phyloP scores from a whole-genome alignment of 345 rosid genomes.

The Atalantia buxifolia region DNA sequence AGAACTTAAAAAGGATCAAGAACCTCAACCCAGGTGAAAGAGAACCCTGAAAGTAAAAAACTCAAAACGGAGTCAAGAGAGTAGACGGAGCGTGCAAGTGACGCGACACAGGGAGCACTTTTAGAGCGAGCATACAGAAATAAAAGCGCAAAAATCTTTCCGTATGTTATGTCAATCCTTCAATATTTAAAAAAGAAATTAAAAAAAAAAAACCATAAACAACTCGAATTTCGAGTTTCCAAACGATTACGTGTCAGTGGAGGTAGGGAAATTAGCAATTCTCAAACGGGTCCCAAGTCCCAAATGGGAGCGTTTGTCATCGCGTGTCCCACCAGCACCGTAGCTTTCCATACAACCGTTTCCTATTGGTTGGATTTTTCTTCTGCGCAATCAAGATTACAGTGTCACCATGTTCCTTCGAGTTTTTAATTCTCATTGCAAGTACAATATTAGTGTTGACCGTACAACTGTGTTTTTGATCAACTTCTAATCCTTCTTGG shows the following conservation, averaged over 20 bases:
- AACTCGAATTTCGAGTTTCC: too few species aligned
- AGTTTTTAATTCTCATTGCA: not conserved
- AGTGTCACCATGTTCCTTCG: not conserved
- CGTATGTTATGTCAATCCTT: too few species aligned
- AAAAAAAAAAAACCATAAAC: too few species aligned
- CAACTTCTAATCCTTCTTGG: too few species aligned
- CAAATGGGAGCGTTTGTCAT: not conserved
- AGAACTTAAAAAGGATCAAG: too few species aligned
- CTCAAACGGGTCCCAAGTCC: not conserved
- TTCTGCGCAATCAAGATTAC: not conserved
- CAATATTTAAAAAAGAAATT: too few species aligned
- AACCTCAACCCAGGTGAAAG: too few species aligned
- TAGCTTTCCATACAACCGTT: not conserved
- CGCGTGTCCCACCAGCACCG: not conserved
- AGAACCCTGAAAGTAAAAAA: not conserved
- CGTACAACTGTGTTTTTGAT: not conserved
- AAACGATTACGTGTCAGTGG: not conserved
- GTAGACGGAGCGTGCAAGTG: not conserved
- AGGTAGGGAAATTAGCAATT: not conserved
- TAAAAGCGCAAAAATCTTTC: conserved; percentile 3
- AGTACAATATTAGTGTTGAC: not conserved
- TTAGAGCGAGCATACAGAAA: not conserved
- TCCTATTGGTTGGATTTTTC: not conserved
- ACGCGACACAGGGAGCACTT: not conserved
- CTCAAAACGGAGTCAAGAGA: not conserved